Base-by-base conservation (phyloP, 2,329 filamentous ascomycete species). In the Xylaria sp. region DNA sequence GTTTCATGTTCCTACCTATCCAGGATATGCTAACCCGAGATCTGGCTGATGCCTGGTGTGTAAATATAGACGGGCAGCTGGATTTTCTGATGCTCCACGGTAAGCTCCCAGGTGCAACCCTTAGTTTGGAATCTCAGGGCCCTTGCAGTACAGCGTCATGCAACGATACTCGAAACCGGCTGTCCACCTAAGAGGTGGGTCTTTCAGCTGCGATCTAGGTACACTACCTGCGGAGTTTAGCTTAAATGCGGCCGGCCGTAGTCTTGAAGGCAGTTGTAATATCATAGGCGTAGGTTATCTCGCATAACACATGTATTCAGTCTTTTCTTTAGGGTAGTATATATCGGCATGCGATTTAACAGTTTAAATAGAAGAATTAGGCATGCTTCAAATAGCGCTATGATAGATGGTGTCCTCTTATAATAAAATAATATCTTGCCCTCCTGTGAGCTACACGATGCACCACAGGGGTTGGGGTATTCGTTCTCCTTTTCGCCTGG, bases 121-220 rank as follows among this genome's bases (percentile, higher is more conserved):
- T 18, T 23, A 25, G 9, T 37, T 40, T n/a, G 32, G 29, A 40
- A 55, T 55, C 32, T 21, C 32, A 16, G n/a, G 32, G 23, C 35
- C 54, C 54, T 55, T 40, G 53, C 53, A 55, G 21, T 44, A 54
- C 50, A 29, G 40, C 37, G 27, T 42, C 10, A 58, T 58, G 37
- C 54, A 58, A 58, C 54, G 42, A 18, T 21, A 40, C 32, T 57
- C 32, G 21, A 57, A 37, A 55, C 29, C 51, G 16, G 27, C 32
- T 23, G 23, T 42, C 53, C 35, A 42, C 23, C 21, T 42, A 25
- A n/a, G 54, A 16, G 32, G 54, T 58, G 37, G 35, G 54, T 58
- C 54, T 42, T 35, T 55, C 29, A 55, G 53, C 23, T 18, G 54
- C 23, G 29, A 55, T 37, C 53, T 25, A 53, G 18, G 13, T 21